Conservation (phyloP, 148 eudicot genomes). For the Chenopodium formosanum region DNA sequence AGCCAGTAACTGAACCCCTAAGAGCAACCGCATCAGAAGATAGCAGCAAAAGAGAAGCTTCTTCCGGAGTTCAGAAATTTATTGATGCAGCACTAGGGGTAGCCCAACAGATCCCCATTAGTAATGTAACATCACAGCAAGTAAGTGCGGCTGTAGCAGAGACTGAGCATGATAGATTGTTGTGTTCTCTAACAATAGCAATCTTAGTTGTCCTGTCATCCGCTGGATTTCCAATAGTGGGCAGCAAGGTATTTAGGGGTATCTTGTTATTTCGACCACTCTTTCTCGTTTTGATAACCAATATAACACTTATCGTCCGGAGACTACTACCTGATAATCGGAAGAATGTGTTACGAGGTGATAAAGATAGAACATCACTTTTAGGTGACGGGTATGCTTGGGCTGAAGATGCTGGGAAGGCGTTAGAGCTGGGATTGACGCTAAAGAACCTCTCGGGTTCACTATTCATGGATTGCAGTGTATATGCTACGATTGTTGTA, state of each 20-base stretch:
- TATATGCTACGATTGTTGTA: constrained; percentile 56
- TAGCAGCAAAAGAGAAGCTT: constrained; percentile 28
- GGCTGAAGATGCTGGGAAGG: constrained; percentile 57
- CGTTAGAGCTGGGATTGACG: constrained; percentile 61
- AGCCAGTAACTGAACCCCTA: constrained; percentile 27
- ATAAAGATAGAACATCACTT: constrained; percentile 27
- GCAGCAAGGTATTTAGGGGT: constrained; percentile 39
- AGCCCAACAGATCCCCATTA: constrained; percentile 25
- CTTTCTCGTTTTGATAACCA: constrained; percentile 58
- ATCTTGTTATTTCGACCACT: constrained; percentile 63
- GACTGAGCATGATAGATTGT: constrained; percentile 53
- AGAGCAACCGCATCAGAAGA: constrained; percentile 34
- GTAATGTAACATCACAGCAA: constrained; percentile 41
- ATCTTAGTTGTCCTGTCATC: constrained; percentile 59
- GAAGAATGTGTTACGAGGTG: constrained; percentile 22
- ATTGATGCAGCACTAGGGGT: constrained; percentile 20
- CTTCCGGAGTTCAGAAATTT: constrained; percentile 33
- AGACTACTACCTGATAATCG: constrained; percentile 42
- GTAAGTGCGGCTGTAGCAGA: constrained; percentile 50
- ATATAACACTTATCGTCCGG: constrained; percentile 50
- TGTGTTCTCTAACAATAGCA: constrained; percentile 51
- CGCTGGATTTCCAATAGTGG: constrained; percentile 60
- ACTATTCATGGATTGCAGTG: constrained; percentile 63
- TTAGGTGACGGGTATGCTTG: constrained; percentile 41
- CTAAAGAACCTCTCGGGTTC: constrained; percentile 55